Percentiles rank a stretch among this genome's conserved stretches.
Evolutionary conservation across 768 basidiomycete species (phyloP).

Genomic region (Favolaschia claudopus): DNA sequence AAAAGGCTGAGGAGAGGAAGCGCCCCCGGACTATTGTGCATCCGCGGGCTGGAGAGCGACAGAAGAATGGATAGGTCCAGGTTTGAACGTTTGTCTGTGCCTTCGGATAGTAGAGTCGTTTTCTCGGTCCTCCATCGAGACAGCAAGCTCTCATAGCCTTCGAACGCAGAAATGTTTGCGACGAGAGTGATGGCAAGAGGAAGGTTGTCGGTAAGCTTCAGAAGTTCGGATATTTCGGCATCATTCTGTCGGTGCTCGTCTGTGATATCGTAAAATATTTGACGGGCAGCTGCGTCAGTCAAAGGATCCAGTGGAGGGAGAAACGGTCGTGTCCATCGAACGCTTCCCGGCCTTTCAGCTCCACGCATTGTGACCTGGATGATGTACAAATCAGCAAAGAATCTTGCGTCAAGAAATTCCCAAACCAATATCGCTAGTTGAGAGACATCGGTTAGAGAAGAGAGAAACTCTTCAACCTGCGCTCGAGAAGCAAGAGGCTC

Average conservation of each 20-base stretch:
- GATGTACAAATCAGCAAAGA: background rate
- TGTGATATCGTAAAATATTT: slow-evolving; percentile 15
- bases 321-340: slow-evolving; percentile 17
- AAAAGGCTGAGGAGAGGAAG: slow-evolving; percentile 9
- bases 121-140: slow-evolving; percentile 9
- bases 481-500: background rate
- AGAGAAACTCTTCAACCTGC: slow-evolving; percentile 16
- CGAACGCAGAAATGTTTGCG: slow-evolving; percentile 2
- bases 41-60: slow-evolving; percentile 17
- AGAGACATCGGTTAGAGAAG: background rate
- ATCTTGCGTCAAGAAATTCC: background rate
- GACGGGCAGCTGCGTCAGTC: slow-evolving; percentile 1
- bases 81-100: slow-evolving; percentile 12
- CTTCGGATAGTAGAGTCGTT: slow-evolving; percentile 9
- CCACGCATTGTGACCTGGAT: slow-evolving; percentile 19
- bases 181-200: slow-evolving; percentile 19
- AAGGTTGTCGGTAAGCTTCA: slow-evolving; percentile 1
- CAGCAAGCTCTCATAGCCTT: slow-evolving; percentile 1
- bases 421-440: slow-evolving; percentile 10
- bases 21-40: background rate
- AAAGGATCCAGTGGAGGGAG: slow-evolving; percentile 12
- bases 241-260: slow-evolving; percentile 1
- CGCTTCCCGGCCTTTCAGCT: slow-evolving; percentile 8
- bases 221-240: background rate
- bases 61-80: slow-evolving; percentile 13